Evolutionary conservation across 1,139 yeast species (phyloP).

Genomic region (Williopsis jadinii): DNA sequence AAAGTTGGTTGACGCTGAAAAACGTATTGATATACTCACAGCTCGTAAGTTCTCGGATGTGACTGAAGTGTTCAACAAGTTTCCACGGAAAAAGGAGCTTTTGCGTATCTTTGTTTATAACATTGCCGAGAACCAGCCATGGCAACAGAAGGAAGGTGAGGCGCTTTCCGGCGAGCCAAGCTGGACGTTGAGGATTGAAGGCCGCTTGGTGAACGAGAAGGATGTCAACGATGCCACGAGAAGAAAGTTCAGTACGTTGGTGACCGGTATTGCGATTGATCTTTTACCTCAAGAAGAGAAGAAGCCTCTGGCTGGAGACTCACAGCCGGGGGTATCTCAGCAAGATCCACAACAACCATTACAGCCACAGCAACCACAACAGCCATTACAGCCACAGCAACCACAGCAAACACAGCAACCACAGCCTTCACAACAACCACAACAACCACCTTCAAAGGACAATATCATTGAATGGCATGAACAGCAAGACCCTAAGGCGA

Average conservation of each 20-base stretch:
- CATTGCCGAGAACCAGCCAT: constrained; percentile 79
- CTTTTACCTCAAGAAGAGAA: constrained; percentile 28
- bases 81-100: constrained; percentile 43
- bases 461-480: constrained; percentile 66
- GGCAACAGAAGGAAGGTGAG: constrained; percentile 52
- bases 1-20: constrained; percentile 69
- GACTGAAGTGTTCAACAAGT: constrained; percentile 54
- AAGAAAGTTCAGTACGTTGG: constrained; percentile 68
- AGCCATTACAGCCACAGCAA: constrained; percentile 24
- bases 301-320: not conserved
- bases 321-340: not conserved
- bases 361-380: constrained; percentile 16
- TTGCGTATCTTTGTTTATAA: constrained; percentile 80
- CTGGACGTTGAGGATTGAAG: constrained; percentile 90
- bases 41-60: constrained; percentile 80
- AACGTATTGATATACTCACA: constrained; percentile 69
- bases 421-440: not conserved
- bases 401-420: constrained; percentile 14
- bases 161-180: constrained; percentile 34
- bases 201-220: constrained; percentile 53
- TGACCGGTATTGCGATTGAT: constrained; percentile 82
- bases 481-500: constrained; percentile 31
- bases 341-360: constrained; percentile 17
- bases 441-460: constrained; percentile 18
- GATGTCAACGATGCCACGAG: constrained; percentile 33